Percentiles rank a stretch among this genome's conserved stretches.
These are phyloP conservation scores for Pleurotus platypus DNA, from an alignment of 768 basidiomycete genomes.

Conservation along the genomic window DNA sequence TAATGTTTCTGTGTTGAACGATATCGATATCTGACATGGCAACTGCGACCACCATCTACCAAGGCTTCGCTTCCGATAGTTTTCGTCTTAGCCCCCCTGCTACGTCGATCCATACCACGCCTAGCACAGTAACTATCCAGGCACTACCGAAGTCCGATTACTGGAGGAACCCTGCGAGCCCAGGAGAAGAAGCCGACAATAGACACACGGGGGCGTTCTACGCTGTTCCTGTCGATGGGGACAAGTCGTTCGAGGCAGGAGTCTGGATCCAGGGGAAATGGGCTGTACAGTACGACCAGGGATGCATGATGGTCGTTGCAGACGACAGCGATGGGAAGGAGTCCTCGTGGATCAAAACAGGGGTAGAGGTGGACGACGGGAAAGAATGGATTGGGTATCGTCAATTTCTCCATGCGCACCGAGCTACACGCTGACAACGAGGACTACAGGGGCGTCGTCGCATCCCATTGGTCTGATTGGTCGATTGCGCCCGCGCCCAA, in stretches of 20 bases:
- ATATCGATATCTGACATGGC: neutral
- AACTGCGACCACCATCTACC: neutral
- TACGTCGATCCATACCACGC: neutral
- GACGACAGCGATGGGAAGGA: conserved; percentile 2
- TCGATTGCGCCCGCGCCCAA: conserved; percentile 5
- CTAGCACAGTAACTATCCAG: neutral
- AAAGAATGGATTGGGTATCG: conserved; percentile 9
- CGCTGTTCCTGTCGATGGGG: neutral
- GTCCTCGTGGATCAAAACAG: conserved; percentile 8
- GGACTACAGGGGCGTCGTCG: conserved; percentile 6
- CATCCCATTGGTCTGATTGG: conserved; percentile 12
- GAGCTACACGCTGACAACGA: too few relatives aligned
- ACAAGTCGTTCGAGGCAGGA: conserved; percentile 2
- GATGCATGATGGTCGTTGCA: conserved; percentile 8
- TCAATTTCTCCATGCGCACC: too few relatives aligned
- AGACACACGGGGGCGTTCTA: conserved; percentile 8
- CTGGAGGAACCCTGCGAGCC: conserved; percentile 1
- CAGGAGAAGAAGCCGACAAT: conserved; percentile 2
- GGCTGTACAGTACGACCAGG: conserved; percentile 11
- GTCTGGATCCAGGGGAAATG: conserved; percentile 10
- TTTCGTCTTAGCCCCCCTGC: conserved; percentile 1
- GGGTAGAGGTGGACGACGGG: conserved; percentile 11
- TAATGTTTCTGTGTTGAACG: too few relatives aligned
- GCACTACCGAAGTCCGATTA: conserved; percentile 3
- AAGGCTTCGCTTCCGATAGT: neutral